Evolutionary conservation across 2,329 filamentous ascomycete genomes (phyloP), one percentile per base, ranked within the genome.

Genomic region (Penicillium sp.): DNA sequence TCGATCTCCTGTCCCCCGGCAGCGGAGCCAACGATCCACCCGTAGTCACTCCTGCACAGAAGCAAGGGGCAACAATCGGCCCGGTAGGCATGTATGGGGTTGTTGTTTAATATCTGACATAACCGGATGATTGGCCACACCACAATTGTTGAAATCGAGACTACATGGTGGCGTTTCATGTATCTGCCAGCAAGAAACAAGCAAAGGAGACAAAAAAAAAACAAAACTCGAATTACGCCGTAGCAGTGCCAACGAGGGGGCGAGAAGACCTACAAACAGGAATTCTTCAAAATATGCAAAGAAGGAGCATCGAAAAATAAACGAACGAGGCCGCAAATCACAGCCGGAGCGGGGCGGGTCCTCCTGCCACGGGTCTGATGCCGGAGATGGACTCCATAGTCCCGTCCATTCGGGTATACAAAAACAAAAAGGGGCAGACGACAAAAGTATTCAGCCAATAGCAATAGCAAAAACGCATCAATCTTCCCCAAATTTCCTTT

Each of bases 161-260:
- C 46, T 49, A 35, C 46, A 49, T 49, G 4, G 27, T 35, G 29
- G 45, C 47, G 22, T 19, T 37, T 39, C 37, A 16, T 37, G 10
- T 16, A 29, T 21, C 48, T 37, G 24, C 42, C n/a, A 29, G 37
- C 51, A 50, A 37, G 39, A 45, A 43, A 52, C 37, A 55, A 26
- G 35, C 21, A 14, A 44, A 48, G 50, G 16, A 13, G n/a, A n/a
- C 33, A 29, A 29, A 29, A 29, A 3, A 44, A 26, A 26, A 26
- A 26, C n/a, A 51, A 27, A 52, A 54, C 52, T 63, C 52, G 51
- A 54, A 33, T 54, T 62, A 60, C 56, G 56, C 63, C 61, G 48
- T 54, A 53, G 54, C 58, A 52, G 52, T 59, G 58, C 62, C 52
- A 61, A 61, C 52, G 48, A 58, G 29, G 48, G 44, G 49, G 24